Base-by-base conservation (phyloP, 202 grass and related monocot genomes). In the Digitaria exilis region DNA sequence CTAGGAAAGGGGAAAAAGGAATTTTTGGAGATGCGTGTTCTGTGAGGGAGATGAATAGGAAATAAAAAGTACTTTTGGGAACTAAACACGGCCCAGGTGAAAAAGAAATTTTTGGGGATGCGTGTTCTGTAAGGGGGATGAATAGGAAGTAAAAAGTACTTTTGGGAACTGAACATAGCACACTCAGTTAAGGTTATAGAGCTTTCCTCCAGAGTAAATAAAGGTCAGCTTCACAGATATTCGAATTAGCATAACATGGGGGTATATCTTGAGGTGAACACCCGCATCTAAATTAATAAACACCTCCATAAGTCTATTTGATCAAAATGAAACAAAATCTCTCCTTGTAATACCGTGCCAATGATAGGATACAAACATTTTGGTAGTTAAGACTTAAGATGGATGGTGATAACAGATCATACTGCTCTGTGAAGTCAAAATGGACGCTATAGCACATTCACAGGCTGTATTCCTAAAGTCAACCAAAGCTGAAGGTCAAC, bases 301-400 rank as follows among this genome's bases (percentile, higher is more conserved):
- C 39, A 71, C 26, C 65, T 6, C 24, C 30, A 43, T 18, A 73
- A 69, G 4, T 7, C 17, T 60, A 56, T 37, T 24, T n/a, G 13
- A 49, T 75, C 31, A 30, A 80, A 59, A 80, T 15, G 56, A 62
- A 7, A 15, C 81, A 70, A n/a, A 28, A 30, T 19, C 22, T 45
- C 3, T 52, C 13, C 31, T n/a, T 59, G n/a, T n/a, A n/a, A n/a
- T 0, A 1, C 25, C 22, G 64, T 71, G 0, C 6, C 13, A 61
- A 70, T 35, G 3, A 29, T 9, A 65, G 11, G 2, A 3, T 35
- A 51, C 28, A 25, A 18, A 60, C 12, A 60, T 60, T 16, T 13
- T 29, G 37, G 9, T 66, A 58, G 11, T 28, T 24, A 32, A n/a
- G n/a, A n/a, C n/a, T n/a, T n/a, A n/a, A 28, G 16, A 31, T 72